phyloP scores from a whole-genome alignment of 1,284 basidiomycete species.

The Boletus holoroseus region DNA sequence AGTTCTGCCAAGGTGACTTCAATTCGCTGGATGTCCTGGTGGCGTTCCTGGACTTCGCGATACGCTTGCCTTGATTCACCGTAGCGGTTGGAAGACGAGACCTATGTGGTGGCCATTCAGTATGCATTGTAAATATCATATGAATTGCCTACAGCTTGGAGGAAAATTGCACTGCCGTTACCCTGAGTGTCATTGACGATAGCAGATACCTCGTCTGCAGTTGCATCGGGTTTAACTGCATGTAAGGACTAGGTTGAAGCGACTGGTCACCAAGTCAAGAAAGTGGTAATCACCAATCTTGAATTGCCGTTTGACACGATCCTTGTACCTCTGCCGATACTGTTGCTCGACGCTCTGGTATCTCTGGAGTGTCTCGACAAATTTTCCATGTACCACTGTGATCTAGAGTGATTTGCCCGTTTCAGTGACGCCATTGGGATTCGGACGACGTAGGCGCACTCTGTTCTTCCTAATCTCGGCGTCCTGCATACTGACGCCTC shows the following conservation, averaged over 20 bases:
- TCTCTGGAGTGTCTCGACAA: slow-evolving; percentile 63
- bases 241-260: neutral
- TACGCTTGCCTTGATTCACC: slow-evolving; percentile 81
- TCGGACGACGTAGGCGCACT: slow-evolving; percentile 42
- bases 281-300: slow-evolving; percentile 59
- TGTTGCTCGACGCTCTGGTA: slow-evolving; percentile 86
- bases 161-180: slow-evolving; percentile 69
- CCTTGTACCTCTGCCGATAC: slow-evolving; percentile 74
- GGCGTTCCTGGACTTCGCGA: slow-evolving; percentile 86
- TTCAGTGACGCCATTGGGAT: neutral
- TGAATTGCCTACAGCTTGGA: slow-evolving; percentile 65
- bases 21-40: slow-evolving; percentile 83
- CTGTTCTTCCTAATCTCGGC: slow-evolving; percentile 65
- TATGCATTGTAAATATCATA: neutral
- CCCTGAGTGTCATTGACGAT: slow-evolving; percentile 67
- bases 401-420: slow-evolving; percentile 36
- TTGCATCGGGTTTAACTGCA: slow-evolving; percentile 84
- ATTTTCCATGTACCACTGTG: slow-evolving; percentile 53
- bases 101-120: slow-evolving; percentile 32
- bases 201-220: slow-evolving; percentile 73
- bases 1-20: slow-evolving; percentile 85
- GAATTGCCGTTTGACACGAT: slow-evolving; percentile 85
- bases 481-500: slow-evolving; percentile 41
- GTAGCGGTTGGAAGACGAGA: slow-evolving; percentile 73
- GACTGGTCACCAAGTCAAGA: neutral